Evolutionary conservation across 2,329 filamentous ascomycete genomes (phyloP).

Genomic region (Byssochlamys sp.): DNA sequence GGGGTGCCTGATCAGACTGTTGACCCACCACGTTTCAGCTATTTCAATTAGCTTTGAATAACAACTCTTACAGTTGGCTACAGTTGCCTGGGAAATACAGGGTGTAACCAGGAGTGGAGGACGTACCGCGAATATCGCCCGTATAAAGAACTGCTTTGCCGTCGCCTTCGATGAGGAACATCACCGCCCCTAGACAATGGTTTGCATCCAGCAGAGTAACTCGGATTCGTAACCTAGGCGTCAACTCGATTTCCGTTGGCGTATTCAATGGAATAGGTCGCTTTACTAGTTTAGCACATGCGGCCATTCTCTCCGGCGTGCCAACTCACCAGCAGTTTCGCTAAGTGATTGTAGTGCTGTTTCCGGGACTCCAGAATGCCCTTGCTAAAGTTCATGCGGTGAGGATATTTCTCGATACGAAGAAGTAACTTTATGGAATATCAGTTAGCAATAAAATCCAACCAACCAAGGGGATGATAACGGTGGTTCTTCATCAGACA

Average conservation of each 20-base stretch:
- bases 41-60: slow-evolving; percentile 5
- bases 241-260: slow-evolving; percentile 65
- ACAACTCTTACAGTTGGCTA: neutral
- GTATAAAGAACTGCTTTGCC: slow-evolving; percentile 73
- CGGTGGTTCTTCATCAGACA: too few relatives aligned
- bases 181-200: slow-evolving; percentile 79
- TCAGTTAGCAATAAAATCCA: slow-evolving; percentile 2
- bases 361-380: slow-evolving; percentile 66
- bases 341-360: slow-evolving; percentile 67
- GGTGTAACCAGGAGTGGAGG: neutral
- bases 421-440: slow-evolving; percentile 51
- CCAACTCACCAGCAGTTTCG: slow-evolving; percentile 51
- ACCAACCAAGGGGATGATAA: neutral
- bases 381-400: slow-evolving; percentile 70
- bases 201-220: slow-evolving; percentile 87
- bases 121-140: slow-evolving; percentile 63
- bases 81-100: neutral
- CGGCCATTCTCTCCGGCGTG: neutral
- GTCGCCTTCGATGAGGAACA: slow-evolving; percentile 77
- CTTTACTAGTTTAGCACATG: slow-evolving; percentile 26
- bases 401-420: slow-evolving; percentile 65
- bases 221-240: slow-evolving; percentile 56
- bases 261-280: slow-evolving; percentile 76
- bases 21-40: slow-evolving; percentile 77
- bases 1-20: slow-evolving; percentile 61